Evolutionary conservation across 108 stramenopile genomes (phyloP), one percentile per base, ranked within the genome.

Genomic region (Skeletonema potamos): DNA sequence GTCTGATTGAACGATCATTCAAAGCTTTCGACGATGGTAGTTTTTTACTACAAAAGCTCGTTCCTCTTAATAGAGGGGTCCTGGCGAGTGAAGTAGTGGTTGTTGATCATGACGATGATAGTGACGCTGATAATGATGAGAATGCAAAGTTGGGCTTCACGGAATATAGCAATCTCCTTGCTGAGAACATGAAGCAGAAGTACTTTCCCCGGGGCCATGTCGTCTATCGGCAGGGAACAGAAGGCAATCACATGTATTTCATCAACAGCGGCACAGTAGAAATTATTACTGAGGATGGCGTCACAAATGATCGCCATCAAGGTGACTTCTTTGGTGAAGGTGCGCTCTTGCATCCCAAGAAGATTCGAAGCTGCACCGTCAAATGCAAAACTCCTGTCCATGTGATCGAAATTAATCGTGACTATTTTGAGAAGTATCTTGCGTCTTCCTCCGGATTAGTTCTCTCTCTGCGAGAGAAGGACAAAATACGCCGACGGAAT

Each of bases 251-350:
- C 63, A 94, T 94, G 89, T 94, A 90, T 68, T 87, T 94, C 62
- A 87, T 94, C 58, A 86, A 92, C 60, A 85, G 86, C 15, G 93
- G 93, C 26, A 86, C 86, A 5, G 82, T 94, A 3, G 80, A 87
- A 77, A 85, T 94, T 1, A 79, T 66, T 0, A 89, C 87, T 10
- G 59, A 76, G 6, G 86, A 90, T 44, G 93, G 93, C 11, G 84
- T 85, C 24, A 64, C 51, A 32, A 89, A 83, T 12, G 62, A 64
- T 26, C 81, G 91, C 46, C 68, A 70, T 30, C 60, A 70, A 33
- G 89, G 89, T 12, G 89, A 93, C 65, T 91, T 92, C 65, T 91
- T 94, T 54, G 93, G 93, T 8, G 93, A 94, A 65, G 93, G 90
- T 26, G 90, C 90, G 18, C 61, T 94, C 34, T 65, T 94, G 10